These are phyloP conservation scores for Ophiocordyceps sinensis DNA, from an alignment of 2,329 filamentous ascomycete genomes.

Conservation along the genomic window DNA sequence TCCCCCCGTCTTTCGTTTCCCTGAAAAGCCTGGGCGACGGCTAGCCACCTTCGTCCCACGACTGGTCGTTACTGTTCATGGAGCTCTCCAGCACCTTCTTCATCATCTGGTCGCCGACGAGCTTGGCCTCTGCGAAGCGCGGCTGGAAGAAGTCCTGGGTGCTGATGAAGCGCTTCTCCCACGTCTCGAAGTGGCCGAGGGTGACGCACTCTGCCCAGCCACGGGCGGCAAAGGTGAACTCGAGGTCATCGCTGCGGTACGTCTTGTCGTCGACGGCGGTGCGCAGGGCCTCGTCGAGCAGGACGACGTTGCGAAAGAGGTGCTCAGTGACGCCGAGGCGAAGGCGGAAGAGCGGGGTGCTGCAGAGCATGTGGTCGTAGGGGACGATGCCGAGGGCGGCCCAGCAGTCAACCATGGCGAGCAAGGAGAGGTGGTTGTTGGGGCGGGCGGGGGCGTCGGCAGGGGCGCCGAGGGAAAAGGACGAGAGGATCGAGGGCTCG, in stretches of 20 bases:
- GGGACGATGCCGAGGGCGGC: constrained; percentile 84
- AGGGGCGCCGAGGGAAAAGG: constrained; percentile 68
- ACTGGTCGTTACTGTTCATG: constrained; percentile 14
- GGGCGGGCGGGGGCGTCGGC: constrained; percentile 45
- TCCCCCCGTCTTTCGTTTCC: too few species aligned
- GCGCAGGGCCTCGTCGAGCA: constrained; percentile 73
- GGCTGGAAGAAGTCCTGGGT: constrained; percentile 89
- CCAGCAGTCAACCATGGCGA: constrained; percentile 99
- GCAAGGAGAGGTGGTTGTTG: constrained; percentile 85
- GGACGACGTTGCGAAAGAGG: constrained; percentile 67
- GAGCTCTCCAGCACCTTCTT: constrained; percentile 82
- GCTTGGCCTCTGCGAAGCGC: constrained; percentile 72
- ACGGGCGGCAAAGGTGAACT: constrained; percentile 92
- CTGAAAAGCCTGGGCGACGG: too few species aligned
- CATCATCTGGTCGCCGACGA: constrained; percentile 93
- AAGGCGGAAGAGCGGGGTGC: constrained; percentile 88
- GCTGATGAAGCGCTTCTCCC: constrained; percentile 77
- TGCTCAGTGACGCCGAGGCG: constrained; percentile 97
- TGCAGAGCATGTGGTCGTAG: constrained; percentile 99
- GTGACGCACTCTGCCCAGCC: constrained; percentile 93
- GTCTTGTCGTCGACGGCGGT: constrained; percentile 81
- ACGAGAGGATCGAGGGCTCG: constrained; percentile 72
- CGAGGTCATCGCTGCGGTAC: constrained; percentile 88
- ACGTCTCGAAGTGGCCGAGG: constrained; percentile 84
- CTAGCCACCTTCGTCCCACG: too few species aligned